A percentile compares a stretch with the other conserved stretches of the same genome.
phyloP scores from a whole-genome alignment of 1,139 yeast genomes.

The Fermentozyma sake region DNA sequence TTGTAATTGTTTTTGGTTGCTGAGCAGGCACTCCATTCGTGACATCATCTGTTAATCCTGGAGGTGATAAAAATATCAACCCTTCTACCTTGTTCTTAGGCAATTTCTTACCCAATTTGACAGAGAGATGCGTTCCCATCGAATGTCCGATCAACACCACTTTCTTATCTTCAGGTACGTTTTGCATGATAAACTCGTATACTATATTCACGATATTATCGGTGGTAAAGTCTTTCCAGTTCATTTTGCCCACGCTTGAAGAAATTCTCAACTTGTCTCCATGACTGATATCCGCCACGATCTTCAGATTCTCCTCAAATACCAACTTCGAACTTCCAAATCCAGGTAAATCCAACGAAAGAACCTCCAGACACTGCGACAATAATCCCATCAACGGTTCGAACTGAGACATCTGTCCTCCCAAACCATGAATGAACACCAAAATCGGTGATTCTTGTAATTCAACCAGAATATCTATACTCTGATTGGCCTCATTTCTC shows the following conservation, averaged over 20 bases:
- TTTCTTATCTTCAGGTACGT: slow-evolving; percentile 39
- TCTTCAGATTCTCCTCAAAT: slow-evolving; percentile 14
- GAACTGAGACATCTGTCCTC: slow-evolving; percentile 75
- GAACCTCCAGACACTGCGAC: slow-evolving; percentile 60
- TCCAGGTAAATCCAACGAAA: slow-evolving; percentile 71
- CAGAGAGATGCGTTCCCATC: slow-evolving; percentile 62
- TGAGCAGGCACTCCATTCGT: slow-evolving; percentile 3
- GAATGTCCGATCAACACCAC: slow-evolving; percentile 70
- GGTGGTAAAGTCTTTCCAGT: slow-evolving; percentile 43
- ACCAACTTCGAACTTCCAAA: slow-evolving; percentile 52
- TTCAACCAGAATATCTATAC: slow-evolving; percentile 26
- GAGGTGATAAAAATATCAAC: slow-evolving; percentile 51
- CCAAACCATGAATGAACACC: slow-evolving; percentile 68
- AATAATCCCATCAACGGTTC: slow-evolving; percentile 61
- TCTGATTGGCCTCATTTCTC: slow-evolving; percentile 32
- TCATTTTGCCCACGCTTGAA: slow-evolving; percentile 27
- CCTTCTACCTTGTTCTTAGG: slow-evolving; percentile 41
- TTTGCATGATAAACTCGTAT: slow-evolving; percentile 33
- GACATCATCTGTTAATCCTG: slow-evolving; percentile 36
- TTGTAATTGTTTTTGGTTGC: slow-evolving; percentile 8
- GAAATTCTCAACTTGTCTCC: slow-evolving; percentile 28
- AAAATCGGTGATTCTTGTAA: slow-evolving; percentile 52
- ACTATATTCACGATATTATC: slow-evolving; percentile 46
- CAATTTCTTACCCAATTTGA: slow-evolving; percentile 43
- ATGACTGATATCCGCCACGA: slow-evolving; percentile 19